Evolutionary conservation across 176 grass and related monocot genomes (phyloP).

Genomic region (Triticum turgidum): DNA sequence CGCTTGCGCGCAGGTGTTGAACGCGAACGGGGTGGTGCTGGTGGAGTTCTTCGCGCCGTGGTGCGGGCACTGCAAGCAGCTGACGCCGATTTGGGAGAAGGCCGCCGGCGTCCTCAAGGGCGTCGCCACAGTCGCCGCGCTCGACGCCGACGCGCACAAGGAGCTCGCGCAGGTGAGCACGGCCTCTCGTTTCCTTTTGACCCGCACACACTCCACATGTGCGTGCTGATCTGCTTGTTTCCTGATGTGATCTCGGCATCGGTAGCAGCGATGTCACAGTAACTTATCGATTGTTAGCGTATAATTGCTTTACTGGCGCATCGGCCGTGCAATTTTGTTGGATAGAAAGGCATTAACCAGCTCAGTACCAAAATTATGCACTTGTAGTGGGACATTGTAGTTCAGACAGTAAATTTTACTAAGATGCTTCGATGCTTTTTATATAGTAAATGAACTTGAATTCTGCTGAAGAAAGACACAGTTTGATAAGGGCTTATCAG

Average conservation of each 20-base stretch:
- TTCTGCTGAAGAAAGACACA: background rate
- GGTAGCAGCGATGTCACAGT: background rate
- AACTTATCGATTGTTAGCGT: background rate
- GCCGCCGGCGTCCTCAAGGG: constrained; percentile 90
- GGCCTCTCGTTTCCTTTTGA: constrained; percentile 16
- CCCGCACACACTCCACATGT: background rate
- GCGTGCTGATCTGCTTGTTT: constrained; percentile 18
- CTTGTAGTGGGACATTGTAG: background rate
- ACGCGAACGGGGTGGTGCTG: constrained; percentile 86
- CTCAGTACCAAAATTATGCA: background rate
- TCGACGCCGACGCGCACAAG: constrained; percentile 88
- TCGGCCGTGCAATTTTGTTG: background rate
- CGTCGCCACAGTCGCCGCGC: constrained; percentile 77
- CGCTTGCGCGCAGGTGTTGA: constrained; percentile 60
- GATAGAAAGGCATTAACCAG: background rate
- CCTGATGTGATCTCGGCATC: background rate
- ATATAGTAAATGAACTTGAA: background rate
- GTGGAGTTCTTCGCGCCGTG: constrained; percentile 98
- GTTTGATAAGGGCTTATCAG: background rate
- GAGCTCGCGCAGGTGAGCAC: constrained; percentile 74
- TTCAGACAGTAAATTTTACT: background rate
- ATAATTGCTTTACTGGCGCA: background rate
- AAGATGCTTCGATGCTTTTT: background rate
- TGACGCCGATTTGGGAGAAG: constrained; percentile 85
- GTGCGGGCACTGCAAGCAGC: constrained; percentile 98